Base-by-base conservation (phyloP, 768 basidiomycete genomes). In the Tylopilus vinaceipallidus region DNA sequence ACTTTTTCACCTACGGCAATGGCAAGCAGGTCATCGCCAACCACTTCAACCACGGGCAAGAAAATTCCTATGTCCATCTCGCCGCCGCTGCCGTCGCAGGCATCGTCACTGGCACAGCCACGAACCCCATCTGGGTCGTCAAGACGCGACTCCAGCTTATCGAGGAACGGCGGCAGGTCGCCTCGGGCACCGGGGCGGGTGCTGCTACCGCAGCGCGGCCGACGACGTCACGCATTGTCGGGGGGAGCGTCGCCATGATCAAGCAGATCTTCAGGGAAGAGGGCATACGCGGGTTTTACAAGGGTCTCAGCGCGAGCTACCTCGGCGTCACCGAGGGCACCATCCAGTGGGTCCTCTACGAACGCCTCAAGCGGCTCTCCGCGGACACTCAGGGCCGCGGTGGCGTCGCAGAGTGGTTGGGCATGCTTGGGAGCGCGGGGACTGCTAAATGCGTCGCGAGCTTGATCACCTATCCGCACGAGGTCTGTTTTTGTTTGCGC, bases 81-180 rank as follows among this genome's bases (percentile, higher is more conserved):
- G 53, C 75, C 1, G 89, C 95, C 0, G 97, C 95, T 1, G 88
- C 91, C 0, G 63, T 84, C 10, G 95, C 95, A 1, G 95, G 95
- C 1, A 73, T 98, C 56, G 74, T 77, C 27, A 99, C 97, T 0
- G 82, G 94, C 5, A 86, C 91, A 0, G 91, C 83, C 11, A 98
- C 97, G 19, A 99, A 99, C 67, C 97, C 97, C 0, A 95, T 99
- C 22, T 99, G 97, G 97, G 97, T 99, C 40, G 92, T 99, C 53
- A 99, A 98, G 70, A 99, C 97, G 37, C 85, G 95, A 7, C 61
- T 99, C 46, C 97, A 99, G 64, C 81, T 99, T 14, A 72, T 70
- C 3, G 68, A 74, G 17, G 63, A 64, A 30, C 65, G 55, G 2
- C 63, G 52, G 22, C 55, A 56, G 2, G 44, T 50, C 14, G 41